Percentiles rank a stretch among this genome's conserved stretches.
Evolutionary conservation across 2,329 filamentous ascomycete genomes (phyloP).

Genomic region (Alternaria postmessia): DNA sequence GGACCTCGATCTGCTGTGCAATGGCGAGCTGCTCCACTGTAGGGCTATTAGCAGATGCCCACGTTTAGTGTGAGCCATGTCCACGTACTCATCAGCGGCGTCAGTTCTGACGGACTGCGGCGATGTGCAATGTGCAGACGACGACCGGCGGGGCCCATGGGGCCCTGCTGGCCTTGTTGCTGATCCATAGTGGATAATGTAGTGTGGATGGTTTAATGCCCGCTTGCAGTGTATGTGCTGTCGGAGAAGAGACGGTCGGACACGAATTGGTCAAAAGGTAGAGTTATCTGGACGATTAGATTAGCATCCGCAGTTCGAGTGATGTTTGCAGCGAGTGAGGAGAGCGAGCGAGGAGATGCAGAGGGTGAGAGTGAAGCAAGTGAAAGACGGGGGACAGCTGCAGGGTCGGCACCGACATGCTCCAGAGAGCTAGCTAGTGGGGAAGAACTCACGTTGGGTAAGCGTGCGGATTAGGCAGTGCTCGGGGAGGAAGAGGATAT

Average conservation of each 20-base stretch:
- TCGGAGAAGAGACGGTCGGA: constrained; percentile 37
- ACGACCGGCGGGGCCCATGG: constrained; percentile 78
- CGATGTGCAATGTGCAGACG: constrained; percentile 97
- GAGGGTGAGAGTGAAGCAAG: not conserved
- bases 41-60: constrained; percentile 33
- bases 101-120: constrained; percentile 95
- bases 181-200: constrained; percentile 54
- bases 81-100: constrained; percentile 95
- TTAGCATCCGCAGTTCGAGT: constrained; percentile 22
- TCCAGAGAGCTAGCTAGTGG: constrained; percentile 38
- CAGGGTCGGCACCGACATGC: constrained; percentile 29
- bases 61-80: constrained; percentile 12
- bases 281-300: constrained; percentile 31
- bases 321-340: not conserved
- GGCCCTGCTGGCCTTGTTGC: constrained; percentile 63
- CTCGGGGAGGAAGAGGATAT: constrained; percentile 39
- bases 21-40: constrained; percentile 96
- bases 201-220: constrained; percentile 33
- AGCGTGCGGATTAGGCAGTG: constrained; percentile 26
- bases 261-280: constrained; percentile 32
- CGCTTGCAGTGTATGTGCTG: constrained; percentile 31
- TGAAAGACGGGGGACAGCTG: constrained; percentile 19
- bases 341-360: not conserved
- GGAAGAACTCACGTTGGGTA: constrained; percentile 39
- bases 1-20: constrained; percentile 95